Evolutionary conservation across 495 filamentous ascomycete species (phyloP), one percentile per base, ranked within the genome.

Genomic region (Penicillium turbatum): DNA sequence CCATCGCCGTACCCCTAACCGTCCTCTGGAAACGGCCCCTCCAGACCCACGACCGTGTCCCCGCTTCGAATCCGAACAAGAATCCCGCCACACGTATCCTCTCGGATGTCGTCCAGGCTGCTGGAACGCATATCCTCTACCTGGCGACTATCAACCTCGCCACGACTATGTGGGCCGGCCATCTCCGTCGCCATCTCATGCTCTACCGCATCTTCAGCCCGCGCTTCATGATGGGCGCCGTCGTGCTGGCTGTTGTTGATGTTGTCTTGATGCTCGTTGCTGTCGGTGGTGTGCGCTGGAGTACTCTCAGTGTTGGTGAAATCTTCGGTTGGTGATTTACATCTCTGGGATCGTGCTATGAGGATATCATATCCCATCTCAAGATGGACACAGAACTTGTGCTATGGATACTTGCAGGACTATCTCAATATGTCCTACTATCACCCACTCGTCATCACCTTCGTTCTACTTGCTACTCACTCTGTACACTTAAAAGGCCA

Each of bases 191-290:
- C 44, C 93, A 99, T 72, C 75, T 98, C 41, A 98, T 98, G 95
- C 76, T 98, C 29, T 97, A 92, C 71, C 83, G 95, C n/a, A 90
- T 98, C 46, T 98, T 98, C 60, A 84, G 76, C 67, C 93, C 93
- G 30, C 68, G 90, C 32, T 97, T 90, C 68, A 89, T 97, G 89
- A 80, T 88, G 57, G 90, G 87, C 2, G 87, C 87, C 0, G 74
- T 75, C 1, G 82, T 86, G 32, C 57, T 97, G 47, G 59, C 90
- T 16, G 79, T 90, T 12, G 84, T 93, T 11, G 93, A 97, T 59
- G 50, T 93, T 1, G 78, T 95, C 17, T 78, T 82, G 2, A 77
- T 89, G 12, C 27, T 85, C 16, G 77, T 96, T 15, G 80, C 80
- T 40, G 63, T 96, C 44, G 72, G 79, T 13, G 93, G 86, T 6